A percentile compares a stretch with the other conserved stretches of the same genome.
These are phyloP conservation scores for Alternaria ethzedia DNA, from an alignment of 2,329 filamentous ascomycete species.

Conservation along the genomic window DNA sequence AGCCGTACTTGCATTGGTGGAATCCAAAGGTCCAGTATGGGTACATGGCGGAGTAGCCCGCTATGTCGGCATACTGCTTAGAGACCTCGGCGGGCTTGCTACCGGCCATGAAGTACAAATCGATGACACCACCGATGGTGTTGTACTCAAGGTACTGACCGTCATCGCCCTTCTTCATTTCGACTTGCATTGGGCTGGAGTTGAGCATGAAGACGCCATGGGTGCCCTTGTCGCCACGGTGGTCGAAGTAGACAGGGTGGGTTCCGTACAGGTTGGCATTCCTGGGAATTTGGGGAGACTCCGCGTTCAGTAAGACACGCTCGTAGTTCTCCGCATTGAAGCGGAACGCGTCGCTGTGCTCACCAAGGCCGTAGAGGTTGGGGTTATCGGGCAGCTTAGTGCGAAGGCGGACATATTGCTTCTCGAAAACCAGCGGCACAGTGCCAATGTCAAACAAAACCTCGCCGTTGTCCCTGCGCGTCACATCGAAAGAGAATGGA, in stretches of 20 bases:
- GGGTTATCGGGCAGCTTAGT: slow-evolving; percentile 73
- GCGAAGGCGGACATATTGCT: slow-evolving; percentile 76
- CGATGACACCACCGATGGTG: slow-evolving; percentile 75
- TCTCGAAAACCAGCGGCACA: slow-evolving; percentile 73
- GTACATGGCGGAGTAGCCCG: slow-evolving; percentile 57
- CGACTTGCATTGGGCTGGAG: slow-evolving; percentile 68
- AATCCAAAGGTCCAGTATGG: slow-evolving; percentile 62
- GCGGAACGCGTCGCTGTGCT: slow-evolving; percentile 74
- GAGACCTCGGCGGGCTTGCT: slow-evolving; percentile 55
- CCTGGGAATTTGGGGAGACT: slow-evolving; percentile 66
- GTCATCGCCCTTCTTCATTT: slow-evolving; percentile 67
- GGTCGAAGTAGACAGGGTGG: slow-evolving; percentile 77
- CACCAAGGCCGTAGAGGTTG: slow-evolving; percentile 79
- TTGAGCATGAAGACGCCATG: slow-evolving; percentile 48
- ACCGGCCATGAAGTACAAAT: slow-evolving; percentile 63
- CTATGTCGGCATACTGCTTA: slow-evolving; percentile 58
- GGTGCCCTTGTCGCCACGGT: slow-evolving; percentile 60
- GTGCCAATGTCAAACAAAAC: slow-evolving; percentile 74
- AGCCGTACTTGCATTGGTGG: slow-evolving; percentile 61
- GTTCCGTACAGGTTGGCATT: slow-evolving; percentile 74
- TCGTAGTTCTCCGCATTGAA: slow-evolving; percentile 72
- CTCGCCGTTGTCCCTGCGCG: slow-evolving; percentile 62
- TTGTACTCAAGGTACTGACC: slow-evolving; percentile 81
- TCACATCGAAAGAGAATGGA: slow-evolving; percentile 73
- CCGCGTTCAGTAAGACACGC: slow-evolving; percentile 72